Evolutionary conservation across 352 stramenopile genomes (phyloP), one percentile per base, ranked within the genome.

Genomic region (Globisporangium lucens): DNA sequence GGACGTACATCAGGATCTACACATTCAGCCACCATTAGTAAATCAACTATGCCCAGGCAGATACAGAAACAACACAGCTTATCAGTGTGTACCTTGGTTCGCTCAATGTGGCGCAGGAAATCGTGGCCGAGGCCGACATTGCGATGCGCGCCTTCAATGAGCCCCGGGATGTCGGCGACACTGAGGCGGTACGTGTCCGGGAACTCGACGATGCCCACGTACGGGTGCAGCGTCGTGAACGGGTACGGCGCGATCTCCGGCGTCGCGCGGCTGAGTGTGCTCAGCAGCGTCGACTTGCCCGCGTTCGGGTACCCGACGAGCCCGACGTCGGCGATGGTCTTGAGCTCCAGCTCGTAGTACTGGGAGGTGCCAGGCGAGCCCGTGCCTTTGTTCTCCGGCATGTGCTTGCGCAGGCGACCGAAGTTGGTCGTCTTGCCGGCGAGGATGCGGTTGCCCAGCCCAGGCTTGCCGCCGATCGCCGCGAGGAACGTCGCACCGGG

Each of bases 221-320:
- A 90, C 20, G 97, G 97, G 71, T 98, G 90, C 41, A 99, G 79
- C 56, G 97, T 99, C 60, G 97, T 99, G 76, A 99, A 99, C 41
- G 96, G 93, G 75, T 99, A 99, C 24, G 92, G 90, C 9, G 96
- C 97, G 66, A 99, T 98, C 67, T 98, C 92, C 7, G 97, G 97
- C 41, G 85, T 95, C 0, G 97, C 96, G 20, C 86, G 85, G 52
- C 91, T 98, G 63, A 99, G 83, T 24, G 94, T 90, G 36, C 91
- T 94, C 10, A 99, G 80, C 49, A 99, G 76, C 38, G 89, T 98
- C 15, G 85, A 98, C 78, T 99, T 99, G 68, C 98, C 98, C 1
- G 98, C 98, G 78, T 99, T 99, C 1, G 98, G 98, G 71, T 99
- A 99, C 24, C 98, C 98, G 3, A 99, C 97, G 3, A 99, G 85